phyloP scores from a whole-genome alignment of 2,329 filamentous ascomycete species.

The Reticulascus tulasneorum region DNA sequence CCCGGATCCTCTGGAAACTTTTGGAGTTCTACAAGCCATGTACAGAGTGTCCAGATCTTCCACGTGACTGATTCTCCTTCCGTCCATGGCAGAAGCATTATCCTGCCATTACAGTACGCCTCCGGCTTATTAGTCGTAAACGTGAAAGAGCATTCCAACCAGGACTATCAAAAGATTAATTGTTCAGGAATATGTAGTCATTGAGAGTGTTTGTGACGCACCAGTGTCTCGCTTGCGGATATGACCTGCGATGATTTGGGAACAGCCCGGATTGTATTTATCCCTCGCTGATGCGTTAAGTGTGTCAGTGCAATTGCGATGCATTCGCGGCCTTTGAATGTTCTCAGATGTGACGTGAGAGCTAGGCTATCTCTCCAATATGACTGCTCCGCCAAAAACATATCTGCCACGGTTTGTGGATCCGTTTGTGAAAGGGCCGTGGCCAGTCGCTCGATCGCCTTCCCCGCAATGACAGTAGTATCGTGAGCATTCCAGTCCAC shows the following conservation, averaged over 20 bases:
- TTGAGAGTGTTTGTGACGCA: slow-evolving; percentile 1
- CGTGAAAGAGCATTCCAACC: slow-evolving; percentile 16
- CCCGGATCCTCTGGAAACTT: slow-evolving; percentile 22
- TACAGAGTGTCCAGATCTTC: slow-evolving; percentile 31
- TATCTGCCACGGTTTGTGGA: neutral
- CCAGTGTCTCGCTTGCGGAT: slow-evolving; percentile 6
- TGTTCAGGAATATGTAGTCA: no score
- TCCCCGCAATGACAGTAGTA: neutral
- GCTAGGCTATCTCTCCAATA: slow-evolving; percentile 12
- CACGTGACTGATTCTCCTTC: slow-evolving; percentile 13
- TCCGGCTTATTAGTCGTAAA: slow-evolving; percentile 27
- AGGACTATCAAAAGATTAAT: no score
- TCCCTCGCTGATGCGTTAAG: neutral
- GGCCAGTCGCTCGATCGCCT: neutral
- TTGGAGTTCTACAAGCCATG: slow-evolving; percentile 21
- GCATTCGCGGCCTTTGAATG: slow-evolving; percentile 2
- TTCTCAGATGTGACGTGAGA: slow-evolving; percentile 12
- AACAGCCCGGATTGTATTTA: neutral
- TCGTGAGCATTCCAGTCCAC: slow-evolving; percentile 4
- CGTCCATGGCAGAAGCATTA: slow-evolving; percentile 24
- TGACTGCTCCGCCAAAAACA: neutral
- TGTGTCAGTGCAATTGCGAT: slow-evolving; percentile 1
- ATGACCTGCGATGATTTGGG: slow-evolving; percentile 1
- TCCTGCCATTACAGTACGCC: slow-evolving; percentile 24
- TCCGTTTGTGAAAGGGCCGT: neutral